phyloP scores from a whole-genome alignment of 257 asterid genomes.

The Capsicum chinense region DNA sequence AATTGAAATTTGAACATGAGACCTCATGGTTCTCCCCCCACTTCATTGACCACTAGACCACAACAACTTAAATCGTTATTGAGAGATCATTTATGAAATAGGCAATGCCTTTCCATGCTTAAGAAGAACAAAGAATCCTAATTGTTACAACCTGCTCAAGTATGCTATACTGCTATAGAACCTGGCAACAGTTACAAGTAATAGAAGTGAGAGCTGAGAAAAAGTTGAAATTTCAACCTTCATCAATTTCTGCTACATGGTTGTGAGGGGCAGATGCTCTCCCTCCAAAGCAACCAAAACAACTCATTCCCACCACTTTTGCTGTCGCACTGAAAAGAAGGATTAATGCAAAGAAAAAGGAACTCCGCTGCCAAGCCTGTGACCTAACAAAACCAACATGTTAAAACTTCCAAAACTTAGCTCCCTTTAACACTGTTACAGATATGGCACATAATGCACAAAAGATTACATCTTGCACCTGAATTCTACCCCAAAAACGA shows the following conservation, averaged over 20 bases:
- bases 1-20: neutral
- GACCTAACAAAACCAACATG: neutral
- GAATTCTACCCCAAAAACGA: neutral
- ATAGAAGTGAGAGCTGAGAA: neutral
- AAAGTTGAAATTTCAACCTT: constrained; percentile 51
- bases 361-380: constrained; percentile 5
- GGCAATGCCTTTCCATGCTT: neutral
- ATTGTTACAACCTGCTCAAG: neutral
- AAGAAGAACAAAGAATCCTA: constrained; percentile 17
- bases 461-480: neutral
- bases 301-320: constrained; percentile 51
- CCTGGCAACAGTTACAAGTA: neutral
- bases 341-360: constrained; percentile 19
- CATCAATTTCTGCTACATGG: constrained; percentile 46
- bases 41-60: neutral
- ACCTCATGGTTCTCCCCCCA: neutral
- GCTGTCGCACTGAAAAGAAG: constrained; percentile 22
- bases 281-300: constrained; percentile 53
- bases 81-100: neutral
- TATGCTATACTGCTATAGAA: neutral
- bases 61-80: neutral
- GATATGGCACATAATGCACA: neutral
- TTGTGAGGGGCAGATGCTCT: constrained; percentile 38
- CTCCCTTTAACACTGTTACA: neutral
- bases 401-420: constrained; percentile 24